These are phyloP conservation scores for Aspergillus sp. DNA, from an alignment of 2,329 filamentous ascomycete species.

Conservation along the genomic window DNA sequence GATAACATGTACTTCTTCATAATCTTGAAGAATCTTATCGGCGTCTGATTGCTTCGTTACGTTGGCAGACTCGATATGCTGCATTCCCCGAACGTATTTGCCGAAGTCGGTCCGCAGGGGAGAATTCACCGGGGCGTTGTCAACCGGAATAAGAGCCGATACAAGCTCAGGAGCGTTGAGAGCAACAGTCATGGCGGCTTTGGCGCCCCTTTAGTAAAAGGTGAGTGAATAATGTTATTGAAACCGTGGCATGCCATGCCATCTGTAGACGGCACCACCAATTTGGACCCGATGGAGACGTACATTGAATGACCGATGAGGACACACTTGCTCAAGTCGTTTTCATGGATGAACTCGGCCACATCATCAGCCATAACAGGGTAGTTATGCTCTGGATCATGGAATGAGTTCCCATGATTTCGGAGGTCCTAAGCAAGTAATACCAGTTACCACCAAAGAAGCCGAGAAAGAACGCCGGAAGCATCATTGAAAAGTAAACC, in stretches of 20 bases:
- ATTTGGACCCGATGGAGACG: constrained; percentile 22
- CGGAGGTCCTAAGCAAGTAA: constrained; percentile 67
- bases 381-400: constrained; percentile 76
- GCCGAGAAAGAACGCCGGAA: background rate
- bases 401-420: constrained; percentile 90
- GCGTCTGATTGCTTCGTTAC: constrained; percentile 73
- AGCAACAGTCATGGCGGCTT: constrained; percentile 85
- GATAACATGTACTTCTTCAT: constrained; percentile 60
- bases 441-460: background rate
- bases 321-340: constrained; percentile 68
- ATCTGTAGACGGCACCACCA: background rate
- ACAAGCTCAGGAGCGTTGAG: constrained; percentile 68
- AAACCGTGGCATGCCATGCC: background rate
- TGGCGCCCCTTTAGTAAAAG: constrained; percentile 67
- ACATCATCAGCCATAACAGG: constrained; percentile 79
- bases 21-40: constrained; percentile 72
- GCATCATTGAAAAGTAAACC: constrained; percentile 27
- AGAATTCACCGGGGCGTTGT: constrained; percentile 87
- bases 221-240: background rate
- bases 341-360: constrained; percentile 70
- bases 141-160: constrained; percentile 74
- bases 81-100: constrained; percentile 82
- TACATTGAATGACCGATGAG: constrained; percentile 94
- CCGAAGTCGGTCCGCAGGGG: constrained; percentile 72
- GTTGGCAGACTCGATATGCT: constrained; percentile 68